Percentiles rank a stretch among this genome's conserved stretches.
These are phyloP conservation scores for Alternaria triticina DNA, from an alignment of 2,329 filamentous ascomycete species.

Conservation along the genomic window DNA sequence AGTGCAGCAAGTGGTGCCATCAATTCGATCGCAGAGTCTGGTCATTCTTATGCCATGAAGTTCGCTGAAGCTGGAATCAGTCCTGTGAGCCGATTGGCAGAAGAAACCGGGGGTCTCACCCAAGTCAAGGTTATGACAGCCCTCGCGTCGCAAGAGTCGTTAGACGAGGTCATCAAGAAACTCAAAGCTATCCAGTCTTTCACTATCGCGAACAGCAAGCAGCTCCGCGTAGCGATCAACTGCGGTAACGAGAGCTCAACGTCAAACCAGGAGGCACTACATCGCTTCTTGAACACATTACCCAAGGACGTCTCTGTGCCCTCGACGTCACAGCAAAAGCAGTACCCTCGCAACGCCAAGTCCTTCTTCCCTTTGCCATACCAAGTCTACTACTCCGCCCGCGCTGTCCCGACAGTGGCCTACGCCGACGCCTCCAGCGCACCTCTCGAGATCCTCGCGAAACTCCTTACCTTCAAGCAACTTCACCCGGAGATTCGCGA, in stretches of 20 bases:
- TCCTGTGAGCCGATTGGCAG: constrained; percentile 71
- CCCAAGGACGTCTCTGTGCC: constrained; percentile 50
- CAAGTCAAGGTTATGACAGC: constrained; percentile 85
- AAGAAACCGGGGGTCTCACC: constrained; percentile 88
- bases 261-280: constrained; percentile 73
- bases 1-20: constrained; percentile 87
- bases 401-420: constrained; percentile 81
- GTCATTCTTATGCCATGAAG: constrained; percentile 84
- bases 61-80: constrained; percentile 83
- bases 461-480: constrained; percentile 94
- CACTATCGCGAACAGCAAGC: constrained; percentile 70
- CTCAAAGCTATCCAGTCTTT: constrained; percentile 84
- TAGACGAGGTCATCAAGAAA: constrained; percentile 78
- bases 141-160: constrained; percentile 75
- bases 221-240: constrained; percentile 81
- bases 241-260: constrained; percentile 77
- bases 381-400: constrained; percentile 92
- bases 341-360: constrained; percentile 60
- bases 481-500: constrained; percentile 97
- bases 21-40: constrained; percentile 88
- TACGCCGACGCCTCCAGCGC: constrained; percentile 79
- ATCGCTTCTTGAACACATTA: constrained; percentile 71
- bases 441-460: constrained; percentile 84
- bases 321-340: constrained; percentile 37
- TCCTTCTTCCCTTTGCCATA: constrained; percentile 94